Evolutionary conservation across 352 stramenopile species (phyloP).

Genomic region (Pythium utonaiense): DNA sequence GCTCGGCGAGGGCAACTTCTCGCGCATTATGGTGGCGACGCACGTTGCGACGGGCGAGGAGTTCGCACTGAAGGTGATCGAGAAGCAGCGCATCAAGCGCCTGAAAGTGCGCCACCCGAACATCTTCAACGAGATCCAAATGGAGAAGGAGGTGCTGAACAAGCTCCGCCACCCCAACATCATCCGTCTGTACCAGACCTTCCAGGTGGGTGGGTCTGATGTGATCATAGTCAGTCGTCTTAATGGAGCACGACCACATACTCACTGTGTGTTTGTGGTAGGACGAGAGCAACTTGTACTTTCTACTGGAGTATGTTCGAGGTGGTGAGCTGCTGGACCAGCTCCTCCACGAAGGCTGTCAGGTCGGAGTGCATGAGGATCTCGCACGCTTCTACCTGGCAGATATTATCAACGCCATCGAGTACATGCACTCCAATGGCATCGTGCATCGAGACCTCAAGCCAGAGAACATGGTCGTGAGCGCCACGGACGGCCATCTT

Average conservation of each 20-base stretch:
- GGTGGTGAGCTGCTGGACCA: constrained; percentile 91
- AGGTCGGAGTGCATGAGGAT: constrained; percentile 74
- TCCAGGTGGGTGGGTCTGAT: constrained; percentile 75
- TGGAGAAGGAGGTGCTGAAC: constrained; percentile 95
- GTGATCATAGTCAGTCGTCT: no score
- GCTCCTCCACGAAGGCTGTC: constrained; percentile 77
- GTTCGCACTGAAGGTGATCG: constrained; percentile 97
- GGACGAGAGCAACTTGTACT: constrained; percentile 94
- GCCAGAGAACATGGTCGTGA: constrained; percentile 95
- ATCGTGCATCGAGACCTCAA: constrained; percentile 94
- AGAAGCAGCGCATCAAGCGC: constrained; percentile 86
- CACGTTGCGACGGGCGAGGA: constrained; percentile 88
- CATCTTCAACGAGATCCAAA: constrained; percentile 98
- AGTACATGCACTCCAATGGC: constrained; percentile 90
- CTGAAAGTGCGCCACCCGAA: constrained; percentile 94
- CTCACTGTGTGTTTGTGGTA: constrained; percentile 13
- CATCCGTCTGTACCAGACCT: constrained; percentile 93
- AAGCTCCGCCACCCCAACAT: constrained; percentile 89
- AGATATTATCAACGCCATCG: constrained; percentile 88
- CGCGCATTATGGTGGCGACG: constrained; percentile 84
- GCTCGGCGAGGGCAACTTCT: constrained; percentile 94
- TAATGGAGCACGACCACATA: no score
- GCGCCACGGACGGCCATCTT: constrained; percentile 48
- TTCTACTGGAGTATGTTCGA: constrained; percentile 92
- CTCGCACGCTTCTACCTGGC: constrained; percentile 84